Percentiles rank a stretch among this genome's conserved stretches.
Conservation (phyloP, 2,329 filamentous ascomycete species). For the Nigrospora oryzae region DNA sequence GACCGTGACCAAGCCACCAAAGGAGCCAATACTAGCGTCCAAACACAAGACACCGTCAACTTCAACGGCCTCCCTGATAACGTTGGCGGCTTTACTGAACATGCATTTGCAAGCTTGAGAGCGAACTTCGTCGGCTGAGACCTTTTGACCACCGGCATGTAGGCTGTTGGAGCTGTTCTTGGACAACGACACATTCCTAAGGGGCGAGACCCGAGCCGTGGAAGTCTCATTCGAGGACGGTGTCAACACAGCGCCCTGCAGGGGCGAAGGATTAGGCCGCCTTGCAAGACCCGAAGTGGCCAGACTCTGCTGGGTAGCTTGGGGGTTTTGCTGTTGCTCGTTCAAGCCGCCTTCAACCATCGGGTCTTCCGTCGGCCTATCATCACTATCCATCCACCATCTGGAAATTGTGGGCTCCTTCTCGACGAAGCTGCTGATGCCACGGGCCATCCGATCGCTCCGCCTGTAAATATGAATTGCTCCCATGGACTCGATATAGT, state of each 20-base stretch:
- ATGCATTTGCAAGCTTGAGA: constrained; percentile 4
- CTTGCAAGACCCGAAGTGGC: not conserved
- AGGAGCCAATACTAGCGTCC: constrained; percentile 15
- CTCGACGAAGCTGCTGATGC: not conserved
- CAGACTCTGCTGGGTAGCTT: not conserved
- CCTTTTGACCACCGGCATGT: too few species aligned
- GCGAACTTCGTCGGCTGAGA: not conserved
- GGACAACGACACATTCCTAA: too few species aligned
- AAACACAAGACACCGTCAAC: constrained; percentile 28
- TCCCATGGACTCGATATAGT: not conserved
- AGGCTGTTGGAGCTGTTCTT: too few species aligned
- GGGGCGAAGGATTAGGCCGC: not conserved
- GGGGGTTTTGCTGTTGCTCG: not conserved
- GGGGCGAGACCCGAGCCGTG: not conserved
- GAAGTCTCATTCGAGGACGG: not conserved
- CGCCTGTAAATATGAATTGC: not conserved
- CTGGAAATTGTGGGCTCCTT: not conserved
- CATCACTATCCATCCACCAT: not conserved
- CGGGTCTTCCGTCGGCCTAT: not conserved
- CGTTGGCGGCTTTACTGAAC: constrained; percentile 32
- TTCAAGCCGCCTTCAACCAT: not conserved
- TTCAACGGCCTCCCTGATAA: constrained; percentile 31
- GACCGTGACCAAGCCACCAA: not conserved
- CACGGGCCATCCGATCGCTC: not conserved
- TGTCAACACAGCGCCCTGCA: not conserved